These are phyloP conservation scores for Excoecaria cochinchinensis DNA, from an alignment of 345 rosid species.

Conservation along the genomic window DNA sequence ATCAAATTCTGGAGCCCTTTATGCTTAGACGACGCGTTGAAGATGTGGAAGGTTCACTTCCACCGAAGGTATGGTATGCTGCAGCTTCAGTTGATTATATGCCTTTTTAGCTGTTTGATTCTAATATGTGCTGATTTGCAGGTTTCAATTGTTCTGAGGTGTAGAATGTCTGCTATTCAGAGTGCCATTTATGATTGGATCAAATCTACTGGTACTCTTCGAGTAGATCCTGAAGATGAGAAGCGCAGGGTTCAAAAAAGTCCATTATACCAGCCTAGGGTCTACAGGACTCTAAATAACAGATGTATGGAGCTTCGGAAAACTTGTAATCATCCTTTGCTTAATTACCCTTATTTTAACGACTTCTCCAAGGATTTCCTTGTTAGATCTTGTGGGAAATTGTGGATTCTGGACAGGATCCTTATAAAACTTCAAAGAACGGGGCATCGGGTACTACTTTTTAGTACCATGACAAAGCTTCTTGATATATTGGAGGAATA, in stretches of 20 bases:
- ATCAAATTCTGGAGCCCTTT: constrained; percentile 98
- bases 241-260: constrained; percentile 68
- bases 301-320: constrained; percentile 99
- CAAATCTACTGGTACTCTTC: constrained; percentile 92
- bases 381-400: constrained; percentile 89
- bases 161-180: constrained; percentile 98
- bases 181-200: constrained; percentile 99
- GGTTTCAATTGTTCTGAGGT: constrained; percentile 88
- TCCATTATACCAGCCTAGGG: constrained; percentile 74
- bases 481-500: constrained; percentile 98
- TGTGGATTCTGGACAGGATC: constrained; percentile 94
- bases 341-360: constrained; percentile 88
- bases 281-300: constrained; percentile 74
- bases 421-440: constrained; percentile 92
- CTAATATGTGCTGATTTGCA: constrained; percentile 46
- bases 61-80: constrained; percentile 70
- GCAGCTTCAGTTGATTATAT: constrained; percentile 7
- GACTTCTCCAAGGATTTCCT: constrained; percentile 91
- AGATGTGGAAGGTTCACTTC: constrained; percentile 99
- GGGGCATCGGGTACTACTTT: constrained; percentile 94
- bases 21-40: constrained; percentile 99
- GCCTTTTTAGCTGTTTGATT: constrained; percentile 14
- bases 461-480: constrained; percentile 99
- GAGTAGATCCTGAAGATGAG: constrained; percentile 97
- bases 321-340: constrained; percentile 96